These are phyloP conservation scores for Cryphonectria radicalis DNA, from an alignment of 2,329 filamentous ascomycete genomes.

Conservation along the genomic window DNA sequence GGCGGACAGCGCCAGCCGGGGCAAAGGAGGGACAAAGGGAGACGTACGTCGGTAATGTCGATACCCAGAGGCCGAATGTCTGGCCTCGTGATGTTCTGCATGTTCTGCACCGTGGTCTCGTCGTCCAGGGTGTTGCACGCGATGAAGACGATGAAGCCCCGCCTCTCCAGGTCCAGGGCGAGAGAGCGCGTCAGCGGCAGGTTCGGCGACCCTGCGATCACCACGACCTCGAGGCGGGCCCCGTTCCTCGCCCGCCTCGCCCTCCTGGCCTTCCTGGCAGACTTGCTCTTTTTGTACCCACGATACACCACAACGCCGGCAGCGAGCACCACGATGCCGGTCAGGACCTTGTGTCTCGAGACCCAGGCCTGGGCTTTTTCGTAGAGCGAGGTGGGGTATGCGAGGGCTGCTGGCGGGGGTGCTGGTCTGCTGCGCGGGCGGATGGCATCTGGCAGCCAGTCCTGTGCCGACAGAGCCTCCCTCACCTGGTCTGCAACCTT, in stretches of 20 bases:
- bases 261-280: constrained; percentile 69
- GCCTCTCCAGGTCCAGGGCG: constrained; percentile 82
- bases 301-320: constrained; percentile 67
- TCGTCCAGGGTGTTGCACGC: constrained; percentile 86
- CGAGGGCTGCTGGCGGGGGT: constrained; percentile 41
- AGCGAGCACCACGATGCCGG: constrained; percentile 71
- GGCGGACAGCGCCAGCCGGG: no score
- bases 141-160: constrained; percentile 92
- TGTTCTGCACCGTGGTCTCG: constrained; percentile 74
- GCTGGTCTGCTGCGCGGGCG: constrained; percentile 61
- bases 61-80: constrained; percentile 84
- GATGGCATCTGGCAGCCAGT: constrained; percentile 75
- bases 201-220: constrained; percentile 85
- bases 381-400: constrained; percentile 39
- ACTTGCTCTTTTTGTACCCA: constrained; percentile 55
- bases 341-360: constrained; percentile 71
- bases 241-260: constrained; percentile 82
- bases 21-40: not conserved
- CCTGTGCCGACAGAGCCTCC: constrained; percentile 66
- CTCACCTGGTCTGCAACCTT: constrained; percentile 72
- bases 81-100: constrained; percentile 74
- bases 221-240: constrained; percentile 81
- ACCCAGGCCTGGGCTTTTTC: constrained; percentile 74
- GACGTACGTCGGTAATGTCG: constrained; percentile 77
- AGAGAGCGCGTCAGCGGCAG: constrained; percentile 84